phyloP scores from a whole-genome alignment of 2,329 filamentous ascomycete genomes.

The Coniochaeta sp. region DNA sequence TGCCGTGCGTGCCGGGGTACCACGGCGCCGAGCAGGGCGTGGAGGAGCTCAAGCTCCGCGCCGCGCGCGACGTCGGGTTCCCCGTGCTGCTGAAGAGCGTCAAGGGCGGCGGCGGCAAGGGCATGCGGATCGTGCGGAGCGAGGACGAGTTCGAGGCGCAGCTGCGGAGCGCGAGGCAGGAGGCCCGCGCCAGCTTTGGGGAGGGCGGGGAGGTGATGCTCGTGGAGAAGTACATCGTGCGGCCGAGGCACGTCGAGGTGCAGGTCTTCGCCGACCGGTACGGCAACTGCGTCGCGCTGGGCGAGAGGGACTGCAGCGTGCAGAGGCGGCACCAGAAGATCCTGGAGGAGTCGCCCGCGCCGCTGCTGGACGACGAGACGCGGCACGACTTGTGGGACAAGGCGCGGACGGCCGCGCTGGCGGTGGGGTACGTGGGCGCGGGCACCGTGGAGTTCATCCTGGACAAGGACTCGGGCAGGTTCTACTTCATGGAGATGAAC shows the following conservation, averaged over 20 bases:
- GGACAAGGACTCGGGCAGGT: slow-evolving; percentile 72
- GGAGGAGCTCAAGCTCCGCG: slow-evolving; percentile 54
- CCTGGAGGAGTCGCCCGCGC: slow-evolving; percentile 81
- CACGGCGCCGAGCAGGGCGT: slow-evolving; percentile 78
- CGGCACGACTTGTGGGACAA: slow-evolving; percentile 58
- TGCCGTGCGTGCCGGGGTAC: slow-evolving; percentile 94
- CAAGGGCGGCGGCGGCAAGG: slow-evolving; percentile 76
- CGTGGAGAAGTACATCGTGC: slow-evolving; percentile 75
- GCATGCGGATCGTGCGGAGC: slow-evolving; percentile 66
- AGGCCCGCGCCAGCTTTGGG: slow-evolving; percentile 74
- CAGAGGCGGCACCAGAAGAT: slow-evolving; percentile 88
- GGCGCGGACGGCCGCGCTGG: slow-evolving; percentile 59
- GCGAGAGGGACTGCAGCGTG: slow-evolving; percentile 82
- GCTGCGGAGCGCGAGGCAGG: slow-evolving; percentile 64
- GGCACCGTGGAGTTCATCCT: slow-evolving; percentile 90
- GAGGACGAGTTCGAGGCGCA: slow-evolving; percentile 64
- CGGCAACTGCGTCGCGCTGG: slow-evolving; percentile 74
- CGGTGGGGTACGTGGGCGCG: slow-evolving; percentile 81
- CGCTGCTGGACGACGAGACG: slow-evolving; percentile 51
- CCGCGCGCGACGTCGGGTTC: slow-evolving; percentile 60
- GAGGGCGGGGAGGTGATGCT: slow-evolving; percentile 74
- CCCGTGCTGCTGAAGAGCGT: slow-evolving; percentile 76
- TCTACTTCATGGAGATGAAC: slow-evolving; percentile 79
- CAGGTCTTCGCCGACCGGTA: slow-evolving; percentile 81
- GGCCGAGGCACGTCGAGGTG: slow-evolving; percentile 79